phyloP scores from a whole-genome alignment of 73 alveolate genomes.

The Paramecium sexaurelia region DNA sequence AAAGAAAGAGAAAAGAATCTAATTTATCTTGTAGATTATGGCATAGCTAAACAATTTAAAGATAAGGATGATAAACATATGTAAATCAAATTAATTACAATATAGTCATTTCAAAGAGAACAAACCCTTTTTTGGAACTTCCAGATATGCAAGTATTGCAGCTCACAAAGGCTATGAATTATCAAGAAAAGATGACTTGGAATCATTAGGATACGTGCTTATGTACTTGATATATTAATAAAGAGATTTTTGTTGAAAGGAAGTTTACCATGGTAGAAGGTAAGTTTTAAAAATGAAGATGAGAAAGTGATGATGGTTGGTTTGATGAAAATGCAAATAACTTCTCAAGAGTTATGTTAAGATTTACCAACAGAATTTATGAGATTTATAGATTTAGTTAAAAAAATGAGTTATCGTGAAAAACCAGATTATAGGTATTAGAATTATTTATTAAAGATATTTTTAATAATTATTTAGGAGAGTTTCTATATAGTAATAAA shows the following conservation, averaged over 20 bases:
- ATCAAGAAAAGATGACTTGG: conserved; percentile 84
- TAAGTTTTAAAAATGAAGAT: conserved; percentile 82
- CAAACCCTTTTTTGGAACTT: conserved; percentile 78
- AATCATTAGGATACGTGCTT: conserved; percentile 81
- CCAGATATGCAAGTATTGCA: conserved; percentile 77
- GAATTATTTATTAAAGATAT: neutral
- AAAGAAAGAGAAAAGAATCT: conserved; percentile 39
- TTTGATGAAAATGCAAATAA: conserved; percentile 82
- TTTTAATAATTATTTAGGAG: conserved; percentile 73
- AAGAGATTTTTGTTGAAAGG: conserved; percentile 66
- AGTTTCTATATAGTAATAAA: conserved; percentile 66
- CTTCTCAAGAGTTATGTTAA: conserved; percentile 84
- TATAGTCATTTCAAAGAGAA: conserved; percentile 62
- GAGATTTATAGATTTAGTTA: conserved; percentile 64
- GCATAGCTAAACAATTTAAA: conserved; percentile 77
- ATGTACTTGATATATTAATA: conserved; percentile 62
- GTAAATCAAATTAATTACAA: neutral
- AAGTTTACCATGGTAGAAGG: conserved; percentile 94
- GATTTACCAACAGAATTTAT: conserved; percentile 58
- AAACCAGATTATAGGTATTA: conserved; percentile 78
- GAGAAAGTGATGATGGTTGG: conserved; percentile 87
- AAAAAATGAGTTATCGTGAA: conserved; percentile 77
- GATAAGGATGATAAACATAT: neutral
- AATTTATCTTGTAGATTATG: conserved; percentile 80
- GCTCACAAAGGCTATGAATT: conserved; percentile 88